phyloP scores from a whole-genome alignment of 225 moss, liverwort and hornwort genomes.

The Pseudoscleropodium purum region DNA sequence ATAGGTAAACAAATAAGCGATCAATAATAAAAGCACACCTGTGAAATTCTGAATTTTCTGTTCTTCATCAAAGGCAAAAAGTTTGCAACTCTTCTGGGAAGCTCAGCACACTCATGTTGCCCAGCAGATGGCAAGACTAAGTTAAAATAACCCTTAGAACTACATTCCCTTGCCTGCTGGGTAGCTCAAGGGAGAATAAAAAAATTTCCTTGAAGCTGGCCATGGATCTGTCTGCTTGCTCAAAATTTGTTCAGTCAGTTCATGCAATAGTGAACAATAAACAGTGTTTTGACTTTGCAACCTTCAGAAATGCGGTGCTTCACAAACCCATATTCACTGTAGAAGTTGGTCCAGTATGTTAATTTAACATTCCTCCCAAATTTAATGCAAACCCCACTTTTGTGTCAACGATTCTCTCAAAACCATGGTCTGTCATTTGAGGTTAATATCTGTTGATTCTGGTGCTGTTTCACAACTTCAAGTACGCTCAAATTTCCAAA shows the following conservation, averaged over 20 bases:
- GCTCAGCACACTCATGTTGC: not conserved
- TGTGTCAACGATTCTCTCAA: too few relatives aligned
- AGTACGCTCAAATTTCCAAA: not conserved
- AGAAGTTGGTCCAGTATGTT: not conserved
- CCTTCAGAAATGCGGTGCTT: not conserved
- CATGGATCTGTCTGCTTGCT: not conserved
- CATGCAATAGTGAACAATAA: not conserved
- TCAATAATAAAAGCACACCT: not conserved
- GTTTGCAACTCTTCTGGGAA: not conserved
- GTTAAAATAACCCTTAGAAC: not conserved
- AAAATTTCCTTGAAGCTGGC: not conserved
- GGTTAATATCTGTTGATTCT: not conserved
- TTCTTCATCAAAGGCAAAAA: not conserved
- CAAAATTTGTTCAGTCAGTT: not conserved
- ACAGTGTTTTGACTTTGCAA: not conserved
- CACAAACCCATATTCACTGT: not conserved
- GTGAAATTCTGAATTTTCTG: not conserved
- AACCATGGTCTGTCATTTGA: not conserved
- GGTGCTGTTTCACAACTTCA: accelerated
- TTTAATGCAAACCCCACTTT: too few relatives aligned
- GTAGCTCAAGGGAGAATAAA: not conserved
- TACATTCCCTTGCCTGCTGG: accelerated
- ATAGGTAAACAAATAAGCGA: not conserved
- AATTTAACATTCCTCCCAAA: not conserved
- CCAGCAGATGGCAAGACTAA: not conserved